Conservation (phyloP, 148 eudicot species). For the Amaranthus hypochondriacus region DNA sequence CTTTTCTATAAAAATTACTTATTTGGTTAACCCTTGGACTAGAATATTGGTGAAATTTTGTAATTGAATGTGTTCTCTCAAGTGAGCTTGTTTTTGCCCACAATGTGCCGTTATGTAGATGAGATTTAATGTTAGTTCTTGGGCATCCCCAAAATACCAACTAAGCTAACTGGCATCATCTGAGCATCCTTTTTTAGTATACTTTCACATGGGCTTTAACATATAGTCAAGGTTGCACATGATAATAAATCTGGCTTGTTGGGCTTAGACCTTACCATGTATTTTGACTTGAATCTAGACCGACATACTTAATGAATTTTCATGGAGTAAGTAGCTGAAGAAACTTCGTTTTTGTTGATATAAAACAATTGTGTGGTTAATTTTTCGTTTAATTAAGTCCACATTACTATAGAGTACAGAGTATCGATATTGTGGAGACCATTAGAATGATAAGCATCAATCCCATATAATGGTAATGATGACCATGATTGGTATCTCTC, state of each 20-base stretch:
- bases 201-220: background rate
- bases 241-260: constrained; percentile 15
- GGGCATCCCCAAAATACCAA: background rate
- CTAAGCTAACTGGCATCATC: background rate
- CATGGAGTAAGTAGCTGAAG: background rate
- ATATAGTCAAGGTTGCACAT: constrained; percentile 18
- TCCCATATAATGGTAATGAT: background rate
- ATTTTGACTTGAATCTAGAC: constrained; percentile 11
- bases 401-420: background rate
- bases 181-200: background rate
- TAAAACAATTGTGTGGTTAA: background rate
- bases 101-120: background rate
- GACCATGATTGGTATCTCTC: too few relatives aligned
- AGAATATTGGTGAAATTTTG: background rate
- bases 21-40: background rate
- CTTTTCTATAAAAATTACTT: background rate
- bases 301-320: background rate
- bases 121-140: too few relatives aligned
- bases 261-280: constrained; percentile 26
- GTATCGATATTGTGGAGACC: background rate
- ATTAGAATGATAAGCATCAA: background rate
- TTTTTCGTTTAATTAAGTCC: background rate
- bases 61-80: background rate
- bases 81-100: constrained; percentile 3
- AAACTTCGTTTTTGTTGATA: too few relatives aligned